Evolutionary conservation across 257 asterid genomes (phyloP).

Genomic region (Scutellaria baicalensis): DNA sequence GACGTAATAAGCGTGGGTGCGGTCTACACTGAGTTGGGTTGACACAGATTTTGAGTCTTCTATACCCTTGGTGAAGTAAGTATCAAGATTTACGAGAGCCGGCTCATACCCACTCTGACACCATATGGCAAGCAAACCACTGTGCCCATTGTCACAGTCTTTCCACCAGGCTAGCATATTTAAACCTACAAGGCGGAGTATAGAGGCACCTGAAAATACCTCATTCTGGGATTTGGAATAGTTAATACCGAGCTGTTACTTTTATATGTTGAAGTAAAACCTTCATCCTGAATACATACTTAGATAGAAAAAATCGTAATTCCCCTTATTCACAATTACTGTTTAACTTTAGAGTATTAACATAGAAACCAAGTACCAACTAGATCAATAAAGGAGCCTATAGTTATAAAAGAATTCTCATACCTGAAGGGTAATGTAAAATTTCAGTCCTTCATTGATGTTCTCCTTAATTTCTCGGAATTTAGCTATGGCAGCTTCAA

Average conservation of each 20-base stretch:
- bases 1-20: not conserved
- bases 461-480: conserved; percentile 86
- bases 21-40: not conserved
- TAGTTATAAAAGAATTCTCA: not conserved
- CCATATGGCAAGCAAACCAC: not conserved
- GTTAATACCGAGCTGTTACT: conserved; percentile 1
- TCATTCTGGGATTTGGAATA: not conserved
- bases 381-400: conserved; percentile 2
- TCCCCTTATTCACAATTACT: not conserved
- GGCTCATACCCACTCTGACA: not conserved
- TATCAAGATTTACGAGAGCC: not conserved
- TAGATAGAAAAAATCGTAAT: not conserved
- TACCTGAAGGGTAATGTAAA: conserved; percentile 96
- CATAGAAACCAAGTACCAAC: not conserved
- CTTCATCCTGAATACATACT: not conserved
- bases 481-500: conserved; percentile 92
- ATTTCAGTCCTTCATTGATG: conserved; percentile 92
- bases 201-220: not conserved
- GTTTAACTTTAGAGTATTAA: conserved; percentile 1
- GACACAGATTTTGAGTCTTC: not conserved
- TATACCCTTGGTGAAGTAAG: not conserved
- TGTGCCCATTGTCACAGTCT: not conserved
- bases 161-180: not conserved
- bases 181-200: not conserved
- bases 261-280: not conserved